A percentile compares a stretch with the other conserved stretches of the same genome.
Conservation (phyloP, 163 green algal genomes). For the Volvox carteri region DNA sequence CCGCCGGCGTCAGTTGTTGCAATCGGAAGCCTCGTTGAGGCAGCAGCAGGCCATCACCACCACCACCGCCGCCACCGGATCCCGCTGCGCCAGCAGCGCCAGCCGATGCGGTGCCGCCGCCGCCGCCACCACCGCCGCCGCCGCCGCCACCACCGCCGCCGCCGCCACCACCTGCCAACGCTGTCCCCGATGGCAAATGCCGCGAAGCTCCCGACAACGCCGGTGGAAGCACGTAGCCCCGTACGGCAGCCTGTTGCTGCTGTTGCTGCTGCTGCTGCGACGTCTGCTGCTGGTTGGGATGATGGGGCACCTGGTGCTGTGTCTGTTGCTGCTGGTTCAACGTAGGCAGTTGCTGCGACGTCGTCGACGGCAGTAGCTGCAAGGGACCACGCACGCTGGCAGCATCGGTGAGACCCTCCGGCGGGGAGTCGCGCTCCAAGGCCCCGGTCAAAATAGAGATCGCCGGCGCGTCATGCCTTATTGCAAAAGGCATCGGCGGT, state of each 20-base stretch:
- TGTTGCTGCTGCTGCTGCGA: conserved; percentile 1
- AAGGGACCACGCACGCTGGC: background rate
- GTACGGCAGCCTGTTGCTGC: background rate
- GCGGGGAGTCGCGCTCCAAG: background rate
- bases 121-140: background rate
- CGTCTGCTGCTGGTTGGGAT: background rate
- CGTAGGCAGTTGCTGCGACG: background rate
- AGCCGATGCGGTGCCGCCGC: too few relatives aligned
- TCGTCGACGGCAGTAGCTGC: background rate
- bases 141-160: background rate
- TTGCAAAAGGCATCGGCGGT: conserved; percentile 5
- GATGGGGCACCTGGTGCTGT: background rate
- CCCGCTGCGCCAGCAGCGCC: too few relatives aligned
- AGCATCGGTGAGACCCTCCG: background rate
- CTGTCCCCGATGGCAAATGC: too few relatives aligned
- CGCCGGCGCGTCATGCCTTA: background rate
- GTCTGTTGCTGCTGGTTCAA: background rate
- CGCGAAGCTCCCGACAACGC: too few relatives aligned
- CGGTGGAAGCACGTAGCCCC: background rate
- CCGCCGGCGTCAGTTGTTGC: background rate
- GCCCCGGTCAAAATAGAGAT: background rate
- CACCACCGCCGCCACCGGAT: background rate
- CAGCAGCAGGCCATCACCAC: background rate
- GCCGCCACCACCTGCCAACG: conserved; percentile 15
- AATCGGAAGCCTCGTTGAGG: background rate